Evolutionary conservation across 139 green algal species (phyloP), one percentile per base, ranked within the genome.

Genomic region (Haematococcus lacustris): DNA sequence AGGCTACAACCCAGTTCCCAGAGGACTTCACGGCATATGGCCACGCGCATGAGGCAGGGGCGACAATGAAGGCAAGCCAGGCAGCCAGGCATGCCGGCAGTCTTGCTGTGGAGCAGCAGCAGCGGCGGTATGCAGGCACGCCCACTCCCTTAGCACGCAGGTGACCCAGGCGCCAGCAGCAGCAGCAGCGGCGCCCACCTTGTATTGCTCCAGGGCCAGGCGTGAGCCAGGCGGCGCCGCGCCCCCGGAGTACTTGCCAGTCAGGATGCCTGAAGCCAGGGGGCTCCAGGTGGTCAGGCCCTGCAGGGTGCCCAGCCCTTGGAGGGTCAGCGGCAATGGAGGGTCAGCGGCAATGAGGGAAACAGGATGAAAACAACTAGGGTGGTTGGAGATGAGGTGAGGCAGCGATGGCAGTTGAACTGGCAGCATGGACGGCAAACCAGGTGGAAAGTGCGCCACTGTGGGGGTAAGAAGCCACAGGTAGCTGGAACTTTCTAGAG

Each of bases 201-300:
- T 91, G 81, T 92, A 94, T 9, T 68, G 60, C 6, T 86, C 80
- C 40, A 92, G 28, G 2, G 80, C 66, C 30, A 97, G 81, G 37
- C 91, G 85, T 57, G 66, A 88, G 59, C 82, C 91, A 28, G 74
- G 68, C 0, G 91, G 91, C 3, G 92, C 71, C 32, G 75, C 70
- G 39, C 77, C 84, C 30, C 85, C 84, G 17, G 60, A 76, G 85
- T 97, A 97, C 75, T 97, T 97, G 64, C 91, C 91, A 9, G 84
- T 96, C 2, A 97, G 80, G 38, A 97, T 51, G 32, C 91, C 91
- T 3, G 78, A 93, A 0, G 87, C 85, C 38, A 96, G 82, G 1
- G 91, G 91, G 51, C 63, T 83, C 88, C 89, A 97, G 30, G 83
- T 94, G 34, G 91, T 96, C 1, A 90, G 73, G 2, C 91, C 91